phyloP scores from a whole-genome alignment of 2,329 filamentous ascomycete species.

The Penicillium rolfsii region DNA sequence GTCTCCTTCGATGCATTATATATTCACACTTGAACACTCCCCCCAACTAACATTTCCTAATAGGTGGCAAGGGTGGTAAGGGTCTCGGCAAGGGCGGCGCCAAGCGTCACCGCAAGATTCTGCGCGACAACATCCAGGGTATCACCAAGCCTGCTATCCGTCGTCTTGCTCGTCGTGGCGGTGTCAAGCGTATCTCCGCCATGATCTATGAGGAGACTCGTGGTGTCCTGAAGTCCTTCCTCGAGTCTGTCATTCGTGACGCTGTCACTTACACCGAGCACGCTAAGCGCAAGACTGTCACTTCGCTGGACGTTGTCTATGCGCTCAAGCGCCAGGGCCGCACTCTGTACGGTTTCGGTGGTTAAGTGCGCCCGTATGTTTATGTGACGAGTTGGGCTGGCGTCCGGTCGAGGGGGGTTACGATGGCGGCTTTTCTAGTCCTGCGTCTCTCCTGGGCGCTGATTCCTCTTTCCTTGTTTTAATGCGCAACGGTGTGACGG shows the following conservation, averaged over 20 bases:
- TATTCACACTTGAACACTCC: constrained; percentile 4
- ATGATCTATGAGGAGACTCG: constrained; percentile 88
- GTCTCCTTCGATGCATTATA: constrained; percentile 15
- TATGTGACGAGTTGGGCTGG: constrained; percentile 4
- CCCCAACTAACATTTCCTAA: constrained; percentile 15
- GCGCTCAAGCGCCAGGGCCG: constrained; percentile 67
- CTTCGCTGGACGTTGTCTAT: constrained; percentile 65
- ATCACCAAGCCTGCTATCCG: constrained; percentile 99
- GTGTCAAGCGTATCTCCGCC: constrained; percentile 99
- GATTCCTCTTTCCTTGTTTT: constrained; percentile 13
- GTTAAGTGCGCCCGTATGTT: constrained; percentile 57
- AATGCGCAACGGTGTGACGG: constrained; percentile 32
- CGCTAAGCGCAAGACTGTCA: constrained; percentile 69
- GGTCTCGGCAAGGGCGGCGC: constrained; percentile 97
- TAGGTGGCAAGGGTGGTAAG: constrained; percentile 95
- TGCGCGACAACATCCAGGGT: constrained; percentile 99
- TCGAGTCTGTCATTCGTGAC: constrained; percentile 78
- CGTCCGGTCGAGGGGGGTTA: neutral
- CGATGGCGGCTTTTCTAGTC: neutral
- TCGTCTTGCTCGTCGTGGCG: constrained; percentile 97
- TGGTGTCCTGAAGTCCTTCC: constrained; percentile 81
- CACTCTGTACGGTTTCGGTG: constrained; percentile 85
- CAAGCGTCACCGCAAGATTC: constrained; percentile 99
- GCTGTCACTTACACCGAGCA: constrained; percentile 82
- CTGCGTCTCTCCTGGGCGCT: neutral